phyloP scores from a whole-genome alignment of 2,329 filamentous ascomycete species.

The Penicillium sp. region DNA sequence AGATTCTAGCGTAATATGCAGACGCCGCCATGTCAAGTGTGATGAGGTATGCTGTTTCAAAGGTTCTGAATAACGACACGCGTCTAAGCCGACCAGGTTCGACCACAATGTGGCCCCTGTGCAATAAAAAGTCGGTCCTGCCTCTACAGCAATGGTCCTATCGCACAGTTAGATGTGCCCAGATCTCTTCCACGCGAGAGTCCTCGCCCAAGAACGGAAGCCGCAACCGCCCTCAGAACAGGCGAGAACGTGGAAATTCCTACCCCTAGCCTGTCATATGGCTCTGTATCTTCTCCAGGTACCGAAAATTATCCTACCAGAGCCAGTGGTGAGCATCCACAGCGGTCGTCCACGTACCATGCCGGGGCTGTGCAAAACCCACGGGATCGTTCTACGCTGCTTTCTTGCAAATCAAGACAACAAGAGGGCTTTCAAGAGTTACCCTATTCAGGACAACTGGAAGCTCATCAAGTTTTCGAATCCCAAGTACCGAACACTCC shows the following conservation, averaged over 20 bases:
- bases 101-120: constrained; percentile 27
- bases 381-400: too few relatives aligned
- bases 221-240: background rate
- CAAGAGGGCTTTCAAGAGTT: background rate
- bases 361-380: too few relatives aligned
- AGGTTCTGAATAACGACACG: background rate
- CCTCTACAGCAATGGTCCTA: constrained; percentile 12
- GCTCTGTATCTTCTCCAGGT: too few relatives aligned
- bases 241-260: background rate
- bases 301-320: too few relatives aligned
- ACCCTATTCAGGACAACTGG: background rate
- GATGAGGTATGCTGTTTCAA: constrained; percentile 19
- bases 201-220: background rate
- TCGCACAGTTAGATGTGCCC: background rate
- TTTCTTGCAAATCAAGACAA: background rate
- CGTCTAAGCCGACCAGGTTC: constrained; percentile 5
- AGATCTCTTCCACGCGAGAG: background rate
- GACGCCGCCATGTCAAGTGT: constrained; percentile 31
- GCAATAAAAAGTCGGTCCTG: constrained; percentile 25
- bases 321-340: too few relatives aligned
- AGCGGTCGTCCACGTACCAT: too few relatives aligned
- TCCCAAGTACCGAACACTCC: background rate
- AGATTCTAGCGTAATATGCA: constrained; percentile 23
- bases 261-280: too few relatives aligned
- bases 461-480: background rate